These are phyloP conservation scores for Glarea lozoyensis DNA, from an alignment of 495 filamentous ascomycete genomes.

Conservation along the genomic window DNA sequence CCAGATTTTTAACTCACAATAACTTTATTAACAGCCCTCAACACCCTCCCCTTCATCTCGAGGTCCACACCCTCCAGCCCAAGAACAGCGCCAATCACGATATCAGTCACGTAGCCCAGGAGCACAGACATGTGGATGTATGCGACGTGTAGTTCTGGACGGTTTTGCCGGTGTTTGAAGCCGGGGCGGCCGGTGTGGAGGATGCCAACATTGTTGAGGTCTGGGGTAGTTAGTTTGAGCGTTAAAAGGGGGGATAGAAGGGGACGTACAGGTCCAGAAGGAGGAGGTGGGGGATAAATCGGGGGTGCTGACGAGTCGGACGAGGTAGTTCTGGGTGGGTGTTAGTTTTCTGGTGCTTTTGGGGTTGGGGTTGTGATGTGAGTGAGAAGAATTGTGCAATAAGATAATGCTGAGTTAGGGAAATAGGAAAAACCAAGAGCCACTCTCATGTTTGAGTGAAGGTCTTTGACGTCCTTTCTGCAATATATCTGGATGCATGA, in stretches of 20 bases:
- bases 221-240: too few relatives aligned
- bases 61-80: slow-evolving; percentile 17
- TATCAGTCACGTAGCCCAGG: slow-evolving; percentile 28
- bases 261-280: too few relatives aligned
- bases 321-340: slow-evolving; percentile 23
- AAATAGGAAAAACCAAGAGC: too few relatives aligned
- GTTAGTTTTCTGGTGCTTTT: too few relatives aligned
- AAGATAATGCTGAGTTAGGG: too few relatives aligned
- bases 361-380: too few relatives aligned
- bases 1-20: too few relatives aligned
- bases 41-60: slow-evolving; percentile 14
- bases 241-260: too few relatives aligned
- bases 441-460: too few relatives aligned
- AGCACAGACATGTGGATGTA: slow-evolving; percentile 29
- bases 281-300: slow-evolving; percentile 11
- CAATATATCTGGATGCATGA: too few relatives aligned
- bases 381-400: too few relatives aligned
- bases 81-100: slow-evolving; percentile 26
- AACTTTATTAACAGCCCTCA: slow-evolving; percentile 36
- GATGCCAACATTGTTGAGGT: slow-evolving; percentile 31
- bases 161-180: slow-evolving; percentile 29
- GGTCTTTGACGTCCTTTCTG: too few relatives aligned
- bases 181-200: slow-evolving; percentile 32
- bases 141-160: slow-evolving; percentile 27
- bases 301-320: slow-evolving; percentile 15